A percentile compares a stretch with the other conserved stretches of the same genome.
These are phyloP conservation scores for Cryptosporidium muris DNA, from an alignment of 169 alveolate genomes.

Conservation along the genomic window DNA sequence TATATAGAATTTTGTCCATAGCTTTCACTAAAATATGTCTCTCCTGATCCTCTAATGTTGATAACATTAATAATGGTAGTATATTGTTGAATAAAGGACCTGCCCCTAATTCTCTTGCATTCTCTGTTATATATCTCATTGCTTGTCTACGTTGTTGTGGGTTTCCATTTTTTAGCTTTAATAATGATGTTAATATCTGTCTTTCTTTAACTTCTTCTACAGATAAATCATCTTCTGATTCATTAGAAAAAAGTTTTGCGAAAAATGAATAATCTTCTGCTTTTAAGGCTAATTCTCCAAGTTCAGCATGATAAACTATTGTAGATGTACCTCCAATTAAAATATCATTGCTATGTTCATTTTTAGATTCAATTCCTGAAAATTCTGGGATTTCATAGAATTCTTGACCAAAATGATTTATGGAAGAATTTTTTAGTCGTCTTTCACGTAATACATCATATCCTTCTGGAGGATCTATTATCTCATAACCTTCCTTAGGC, in stretches of 20 bases:
- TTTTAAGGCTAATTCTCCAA: slow-evolving; percentile 87
- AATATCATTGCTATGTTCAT: slow-evolving; percentile 37
- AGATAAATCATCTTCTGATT: slow-evolving; percentile 91
- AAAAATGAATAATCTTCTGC: slow-evolving; percentile 91
- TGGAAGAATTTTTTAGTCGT: slow-evolving; percentile 62
- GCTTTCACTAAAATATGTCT: slow-evolving; percentile 96
- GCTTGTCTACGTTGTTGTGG: slow-evolving; percentile 97
- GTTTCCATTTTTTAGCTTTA: slow-evolving; percentile 98
- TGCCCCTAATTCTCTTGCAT: slow-evolving; percentile 98
- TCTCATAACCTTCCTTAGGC: slow-evolving; percentile 92
- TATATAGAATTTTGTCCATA: slow-evolving; percentile 93
- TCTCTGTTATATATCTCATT: slow-evolving; percentile 91
- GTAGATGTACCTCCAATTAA: slow-evolving; percentile 43
- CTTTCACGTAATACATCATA: slow-evolving; percentile 79
- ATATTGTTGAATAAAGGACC: slow-evolving; percentile 94
- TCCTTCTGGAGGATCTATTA: slow-evolving; percentile 89
- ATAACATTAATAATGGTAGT: slow-evolving; percentile 97
- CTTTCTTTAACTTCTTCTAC: slow-evolving; percentile 95
- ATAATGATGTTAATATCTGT: slow-evolving; percentile 90
- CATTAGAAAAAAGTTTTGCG: slow-evolving; percentile 87
- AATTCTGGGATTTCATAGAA: slow-evolving; percentile 84
- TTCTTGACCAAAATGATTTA: slow-evolving; percentile 73
- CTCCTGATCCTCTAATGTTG: slow-evolving; percentile 97
- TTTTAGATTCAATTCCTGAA: slow-evolving; percentile 44
- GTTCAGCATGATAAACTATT: slow-evolving; percentile 73